Evolutionary conservation across 2,329 filamentous ascomycete species (phyloP), one percentile per base, ranked within the genome.

Genomic region (Aspergillus sp.): DNA sequence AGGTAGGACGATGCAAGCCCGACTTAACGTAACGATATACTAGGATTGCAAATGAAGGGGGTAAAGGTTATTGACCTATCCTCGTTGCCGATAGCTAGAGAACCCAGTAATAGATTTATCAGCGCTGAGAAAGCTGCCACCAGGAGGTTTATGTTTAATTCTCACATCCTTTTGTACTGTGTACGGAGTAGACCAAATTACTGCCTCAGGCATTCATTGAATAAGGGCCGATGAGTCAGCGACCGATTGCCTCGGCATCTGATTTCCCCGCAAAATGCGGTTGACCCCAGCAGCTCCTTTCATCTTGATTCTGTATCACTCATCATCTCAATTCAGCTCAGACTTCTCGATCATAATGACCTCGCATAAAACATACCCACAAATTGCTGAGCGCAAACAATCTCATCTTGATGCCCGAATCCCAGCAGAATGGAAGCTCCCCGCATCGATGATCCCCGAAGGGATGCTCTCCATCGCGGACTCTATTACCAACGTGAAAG

Each of bases 341-440:
- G 2, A 6, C 4, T 14, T 42, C 2, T 6, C 14, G 2, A 14
- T n/a, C 14, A 46, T 5, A 10, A 54, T 54, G 52, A 11, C 52
- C 4, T 18, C 55, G 2, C 46, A 39, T 22, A 7, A 11, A 14
- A 53, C n/a, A 16, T 77, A 75, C 54, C 59, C 71, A 11, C 60
- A 67, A 22, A 73, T 80, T 22, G 71, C 76, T 16, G 66, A 70
- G 29, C 71, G 70, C 32, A 80, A 80, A 62, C 77, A 77, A 56
- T 69, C 67, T 7, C 67, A 75, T 18, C 69, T 78, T 18, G 67
- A 71, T 31, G 64, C 74, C n/a, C 67, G 68, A 14, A 79, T 80
- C 31, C 77, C 78, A 3, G 26, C 70, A 7, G 67, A 75, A 73
- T 79, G 77, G 77, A 69, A 68, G 29, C 66, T 80, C 7, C 66